These are phyloP conservation scores for Linum tenue DNA, from an alignment of 345 rosid species.

Conservation along the genomic window DNA sequence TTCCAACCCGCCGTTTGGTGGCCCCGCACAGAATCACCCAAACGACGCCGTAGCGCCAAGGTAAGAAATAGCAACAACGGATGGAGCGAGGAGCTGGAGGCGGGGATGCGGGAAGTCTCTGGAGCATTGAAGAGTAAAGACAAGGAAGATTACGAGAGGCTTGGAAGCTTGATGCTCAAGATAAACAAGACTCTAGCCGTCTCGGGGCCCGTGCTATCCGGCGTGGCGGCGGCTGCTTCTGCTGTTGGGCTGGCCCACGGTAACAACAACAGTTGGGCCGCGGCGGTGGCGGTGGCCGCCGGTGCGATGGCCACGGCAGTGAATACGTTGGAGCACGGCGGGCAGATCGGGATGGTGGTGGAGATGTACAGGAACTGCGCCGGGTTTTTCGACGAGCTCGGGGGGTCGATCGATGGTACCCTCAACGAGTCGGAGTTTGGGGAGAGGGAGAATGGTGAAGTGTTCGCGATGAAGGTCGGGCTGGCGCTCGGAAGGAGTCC, in stretches of 20 bases:
- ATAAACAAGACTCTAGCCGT: constrained; percentile 40
- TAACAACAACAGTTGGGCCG: constrained; percentile 16
- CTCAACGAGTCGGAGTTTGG: constrained; percentile 15
- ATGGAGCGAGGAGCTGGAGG: constrained; percentile 27
- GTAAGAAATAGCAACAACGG: not conserved
- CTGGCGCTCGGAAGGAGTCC: constrained; percentile 43
- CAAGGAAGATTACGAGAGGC: constrained; percentile 31
- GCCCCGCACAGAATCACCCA: constrained; percentile 14
- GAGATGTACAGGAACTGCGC: constrained; percentile 48
- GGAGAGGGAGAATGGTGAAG: constrained; percentile 31
- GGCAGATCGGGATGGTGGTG: constrained; percentile 47
- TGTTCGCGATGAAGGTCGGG: constrained; percentile 34
- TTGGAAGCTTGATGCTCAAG: constrained; percentile 35
- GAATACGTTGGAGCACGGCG: constrained; percentile 36
- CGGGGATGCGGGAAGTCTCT: constrained; percentile 32
- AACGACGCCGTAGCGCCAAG: not conserved
- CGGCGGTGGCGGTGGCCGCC: constrained; percentile 17
- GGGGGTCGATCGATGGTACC: constrained; percentile 22
- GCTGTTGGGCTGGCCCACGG: not conserved
- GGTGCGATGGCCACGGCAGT: constrained; percentile 32
- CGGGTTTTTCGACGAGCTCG: constrained; percentile 29
- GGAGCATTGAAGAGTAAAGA: constrained; percentile 36
- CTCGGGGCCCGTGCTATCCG: constrained; percentile 32
- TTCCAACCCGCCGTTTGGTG: constrained; percentile 50
- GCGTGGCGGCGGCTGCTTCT: constrained; percentile 31